Percentiles rank a stretch among this genome's conserved stretches.
phyloP scores from a whole-genome alignment of 148 eudicot species.

The Rhododendron kiyosumense region DNA sequence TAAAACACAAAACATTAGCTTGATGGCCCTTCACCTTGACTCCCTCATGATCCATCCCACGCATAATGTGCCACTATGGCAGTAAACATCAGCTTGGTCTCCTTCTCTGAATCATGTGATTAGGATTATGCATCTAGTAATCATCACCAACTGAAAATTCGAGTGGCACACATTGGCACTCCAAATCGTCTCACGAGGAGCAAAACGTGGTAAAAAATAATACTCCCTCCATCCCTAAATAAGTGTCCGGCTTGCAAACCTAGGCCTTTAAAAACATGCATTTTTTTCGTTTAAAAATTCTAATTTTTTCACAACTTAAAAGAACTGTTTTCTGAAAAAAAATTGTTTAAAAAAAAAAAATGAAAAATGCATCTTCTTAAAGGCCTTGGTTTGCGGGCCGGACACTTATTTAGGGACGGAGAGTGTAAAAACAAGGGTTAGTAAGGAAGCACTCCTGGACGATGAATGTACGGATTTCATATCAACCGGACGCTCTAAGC shows the following conservation, averaged over 20 bases:
- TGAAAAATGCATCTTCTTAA: too few species aligned
- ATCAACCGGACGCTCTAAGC: neutral
- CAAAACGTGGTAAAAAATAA: neutral
- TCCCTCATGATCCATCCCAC: neutral
- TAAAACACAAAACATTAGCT: neutral
- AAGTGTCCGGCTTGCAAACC: too few species aligned
- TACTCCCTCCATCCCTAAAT: too few species aligned
- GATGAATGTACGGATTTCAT: neutral
- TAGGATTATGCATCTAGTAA: neutral
- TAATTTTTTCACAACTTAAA: too few species aligned
- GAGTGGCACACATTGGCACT: neutral
- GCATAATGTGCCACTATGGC: neutral
- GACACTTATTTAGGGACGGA: too few species aligned
- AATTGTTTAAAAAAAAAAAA: too few species aligned
- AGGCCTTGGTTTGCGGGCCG: too few species aligned
- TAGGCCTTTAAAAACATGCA: too few species aligned
- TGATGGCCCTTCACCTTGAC: neutral
- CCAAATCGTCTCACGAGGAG: neutral
- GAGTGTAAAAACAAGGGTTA: neutral
- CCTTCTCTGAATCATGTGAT: conserved; percentile 1
- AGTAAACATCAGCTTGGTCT: neutral
- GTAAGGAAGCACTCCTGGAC: neutral
- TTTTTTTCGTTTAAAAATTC: too few species aligned
- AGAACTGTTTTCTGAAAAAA: too few species aligned
- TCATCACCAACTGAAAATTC: neutral